A percentile compares a stretch with the other conserved stretches of the same genome.
Conservation (phyloP, 2,329 filamentous ascomycete genomes). For the Xylariaceae sp. region DNA sequence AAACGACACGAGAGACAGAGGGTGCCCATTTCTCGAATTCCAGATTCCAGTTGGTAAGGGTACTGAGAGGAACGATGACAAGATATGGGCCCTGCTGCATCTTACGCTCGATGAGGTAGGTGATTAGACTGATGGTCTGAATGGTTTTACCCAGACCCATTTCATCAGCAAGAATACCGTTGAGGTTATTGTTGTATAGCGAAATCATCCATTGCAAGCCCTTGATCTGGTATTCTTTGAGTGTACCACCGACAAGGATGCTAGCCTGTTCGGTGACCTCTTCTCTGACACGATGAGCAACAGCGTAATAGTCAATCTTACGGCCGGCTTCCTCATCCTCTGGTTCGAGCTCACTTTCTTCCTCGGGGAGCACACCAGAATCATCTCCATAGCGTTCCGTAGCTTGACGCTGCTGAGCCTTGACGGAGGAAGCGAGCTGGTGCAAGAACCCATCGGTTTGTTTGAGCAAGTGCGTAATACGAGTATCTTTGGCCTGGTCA, state of each 20-base stretch:
- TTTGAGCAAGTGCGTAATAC: slow-evolving; percentile 94
- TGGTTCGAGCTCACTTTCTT: slow-evolving; percentile 65
- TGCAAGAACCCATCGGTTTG: slow-evolving; percentile 98
- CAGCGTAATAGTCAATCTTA: slow-evolving; percentile 98
- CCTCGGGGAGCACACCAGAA: slow-evolving; percentile 51
- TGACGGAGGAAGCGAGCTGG: slow-evolving; percentile 91
- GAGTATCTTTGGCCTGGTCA: slow-evolving; percentile 97
- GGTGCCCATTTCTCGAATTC: slow-evolving; percentile 99
- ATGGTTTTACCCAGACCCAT: slow-evolving; percentile 99
- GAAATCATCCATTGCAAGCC: slow-evolving; percentile 99
- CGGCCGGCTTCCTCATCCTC: slow-evolving; percentile 66
- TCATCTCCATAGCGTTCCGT: slow-evolving; percentile 75
- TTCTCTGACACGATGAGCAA: slow-evolving; percentile 94
- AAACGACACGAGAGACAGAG: slow-evolving; percentile 80
- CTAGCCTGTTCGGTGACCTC: slow-evolving; percentile 78
- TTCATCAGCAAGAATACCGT: slow-evolving; percentile 96
- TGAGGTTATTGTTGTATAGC: slow-evolving; percentile 99
- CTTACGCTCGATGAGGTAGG: slow-evolving; percentile 95
- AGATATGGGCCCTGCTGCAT: slow-evolving; percentile 87
- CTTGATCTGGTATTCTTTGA: slow-evolving; percentile 98
- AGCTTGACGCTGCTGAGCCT: slow-evolving; percentile 84
- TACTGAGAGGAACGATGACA: slow-evolving; percentile 95
- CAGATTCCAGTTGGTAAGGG: slow-evolving; percentile 96
- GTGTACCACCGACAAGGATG: slow-evolving; percentile 84
- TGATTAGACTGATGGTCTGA: slow-evolving; percentile 96